Conservation (phyloP, 352 stramenopile species). For the Albugo candida region DNA sequence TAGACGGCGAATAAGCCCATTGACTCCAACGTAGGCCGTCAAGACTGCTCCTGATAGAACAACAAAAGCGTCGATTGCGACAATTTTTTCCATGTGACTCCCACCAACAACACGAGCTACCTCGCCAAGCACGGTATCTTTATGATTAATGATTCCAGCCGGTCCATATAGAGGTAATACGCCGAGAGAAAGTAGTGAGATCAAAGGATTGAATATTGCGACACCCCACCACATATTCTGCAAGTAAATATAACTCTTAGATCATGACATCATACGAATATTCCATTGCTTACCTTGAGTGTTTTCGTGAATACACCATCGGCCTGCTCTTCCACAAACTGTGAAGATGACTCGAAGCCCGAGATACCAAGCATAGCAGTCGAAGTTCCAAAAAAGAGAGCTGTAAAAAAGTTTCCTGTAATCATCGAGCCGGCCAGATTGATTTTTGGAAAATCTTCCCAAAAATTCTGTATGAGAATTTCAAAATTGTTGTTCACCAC, state of each 20-base stretch:
- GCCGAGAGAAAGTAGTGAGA: conserved; percentile 80
- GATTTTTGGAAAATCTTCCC: conserved; percentile 72
- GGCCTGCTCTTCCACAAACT: conserved; percentile 91
- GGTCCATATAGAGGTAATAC: conserved; percentile 69
- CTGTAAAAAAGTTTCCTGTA: conserved; percentile 63
- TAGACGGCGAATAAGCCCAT: conserved; percentile 80
- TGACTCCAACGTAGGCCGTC: conserved; percentile 87
- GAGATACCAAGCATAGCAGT: conserved; percentile 90
- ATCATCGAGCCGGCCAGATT: conserved; percentile 68
- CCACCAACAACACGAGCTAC: conserved; percentile 75
- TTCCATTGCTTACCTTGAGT: conserved; percentile 31
- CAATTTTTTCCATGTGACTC: conserved; percentile 45
- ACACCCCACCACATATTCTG: conserved; percentile 90
- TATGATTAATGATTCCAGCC: conserved; percentile 56
- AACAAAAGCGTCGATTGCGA: conserved; percentile 86
- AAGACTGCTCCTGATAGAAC: conserved; percentile 85
- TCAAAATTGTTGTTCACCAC: conserved; percentile 60
- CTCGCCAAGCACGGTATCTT: conserved; percentile 80
- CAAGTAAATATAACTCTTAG: background rate
- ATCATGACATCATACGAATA: background rate
- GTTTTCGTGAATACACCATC: conserved; percentile 89
- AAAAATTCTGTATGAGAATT: conserved; percentile 67
- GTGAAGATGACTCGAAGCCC: conserved; percentile 86
- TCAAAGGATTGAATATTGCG: conserved; percentile 86
- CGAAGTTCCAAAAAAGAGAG: conserved; percentile 81